Evolutionary conservation across 768 basidiomycete species (phyloP).

Genomic region (Paxillus ammoniavirescens): DNA sequence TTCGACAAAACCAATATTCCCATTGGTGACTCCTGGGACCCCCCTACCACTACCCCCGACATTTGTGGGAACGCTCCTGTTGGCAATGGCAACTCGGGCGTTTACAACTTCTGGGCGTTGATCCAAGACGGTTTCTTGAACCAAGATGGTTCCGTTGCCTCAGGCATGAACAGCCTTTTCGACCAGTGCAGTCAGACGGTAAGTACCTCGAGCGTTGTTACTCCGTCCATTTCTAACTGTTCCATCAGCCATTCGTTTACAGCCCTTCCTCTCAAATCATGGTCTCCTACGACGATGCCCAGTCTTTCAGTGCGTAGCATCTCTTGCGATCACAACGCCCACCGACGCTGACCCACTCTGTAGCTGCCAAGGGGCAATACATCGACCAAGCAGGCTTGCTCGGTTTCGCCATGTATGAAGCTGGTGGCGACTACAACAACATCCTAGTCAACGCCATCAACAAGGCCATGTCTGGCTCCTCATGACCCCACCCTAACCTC

Average conservation of each 20-base stretch:
- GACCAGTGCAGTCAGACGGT: conserved; percentile 78
- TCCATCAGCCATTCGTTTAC: conserved; percentile 63
- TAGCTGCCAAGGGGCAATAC: conserved; percentile 43
- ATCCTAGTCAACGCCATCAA: conserved; percentile 34
- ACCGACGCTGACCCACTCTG: conserved; percentile 2
- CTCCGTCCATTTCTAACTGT: conserved; percentile 1
- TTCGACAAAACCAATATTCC: conserved; percentile 47
- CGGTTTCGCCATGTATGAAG: conserved; percentile 48
- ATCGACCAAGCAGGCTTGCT: conserved; percentile 33
- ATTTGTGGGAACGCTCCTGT: conserved; percentile 54
- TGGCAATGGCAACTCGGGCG: conserved; percentile 46
- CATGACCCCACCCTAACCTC: background rate
- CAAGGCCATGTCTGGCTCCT: conserved; percentile 20
- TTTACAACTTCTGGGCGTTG: conserved; percentile 64
- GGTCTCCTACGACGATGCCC: conserved; percentile 64
- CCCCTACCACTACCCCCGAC: conserved; percentile 43
- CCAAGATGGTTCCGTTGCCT: conserved; percentile 44
- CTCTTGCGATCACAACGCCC: background rate
- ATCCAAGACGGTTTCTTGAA: conserved; percentile 55
- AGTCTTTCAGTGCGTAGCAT: conserved; percentile 49
- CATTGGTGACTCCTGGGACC: conserved; percentile 58
- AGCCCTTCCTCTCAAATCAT: conserved; percentile 49
- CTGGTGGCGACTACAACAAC: conserved; percentile 41
- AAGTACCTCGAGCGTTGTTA: conserved; percentile 17
- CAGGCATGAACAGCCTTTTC: conserved; percentile 51